Percentiles rank a stretch among this genome's conserved stretches.
These are phyloP conservation scores for Cadophora sp. DNA, from an alignment of 2,329 filamentous ascomycete genomes.

Conservation along the genomic window DNA sequence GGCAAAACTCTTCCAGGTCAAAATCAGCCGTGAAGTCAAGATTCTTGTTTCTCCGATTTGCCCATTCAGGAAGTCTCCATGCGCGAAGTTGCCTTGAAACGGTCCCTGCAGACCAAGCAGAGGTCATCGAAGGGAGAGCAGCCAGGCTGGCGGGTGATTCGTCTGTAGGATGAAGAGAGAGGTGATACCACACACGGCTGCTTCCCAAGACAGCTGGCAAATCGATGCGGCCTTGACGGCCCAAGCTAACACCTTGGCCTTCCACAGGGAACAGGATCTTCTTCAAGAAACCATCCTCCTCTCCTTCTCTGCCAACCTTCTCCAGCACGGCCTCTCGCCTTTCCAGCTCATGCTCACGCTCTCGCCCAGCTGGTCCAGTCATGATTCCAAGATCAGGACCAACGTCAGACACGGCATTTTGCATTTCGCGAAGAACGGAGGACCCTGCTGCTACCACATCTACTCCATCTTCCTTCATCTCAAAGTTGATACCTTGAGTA, in stretches of 20 bases:
- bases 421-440: constrained; percentile 87
- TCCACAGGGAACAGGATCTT: constrained; percentile 80
- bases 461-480: constrained; percentile 96
- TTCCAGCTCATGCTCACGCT: constrained; percentile 80
- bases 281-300: constrained; percentile 82
- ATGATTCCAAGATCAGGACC: constrained; percentile 81
- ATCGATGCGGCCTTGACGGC: constrained; percentile 80
- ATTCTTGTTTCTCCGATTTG: constrained; percentile 87
- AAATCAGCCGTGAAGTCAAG: constrained; percentile 98
- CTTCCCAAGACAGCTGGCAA: constrained; percentile 76
- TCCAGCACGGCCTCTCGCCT: constrained; percentile 84
- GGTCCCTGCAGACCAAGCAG: constrained; percentile 89
- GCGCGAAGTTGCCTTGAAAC: constrained; percentile 92
- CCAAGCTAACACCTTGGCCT: constrained; percentile 81
- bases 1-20: constrained; percentile 88
- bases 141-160: constrained; percentile 78
- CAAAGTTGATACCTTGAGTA: constrained; percentile 87
- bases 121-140: constrained; percentile 73
- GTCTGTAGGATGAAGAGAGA: constrained; percentile 90
- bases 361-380: constrained; percentile 69
- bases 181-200: constrained; percentile 94
- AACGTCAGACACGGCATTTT: constrained; percentile 77
- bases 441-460: constrained; percentile 76
- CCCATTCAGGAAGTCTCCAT: constrained; percentile 96
- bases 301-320: constrained; percentile 82